Evolutionary conservation across 2,329 filamentous ascomycete genomes (phyloP).

Genomic region (Diaporthe australafricana): DNA sequence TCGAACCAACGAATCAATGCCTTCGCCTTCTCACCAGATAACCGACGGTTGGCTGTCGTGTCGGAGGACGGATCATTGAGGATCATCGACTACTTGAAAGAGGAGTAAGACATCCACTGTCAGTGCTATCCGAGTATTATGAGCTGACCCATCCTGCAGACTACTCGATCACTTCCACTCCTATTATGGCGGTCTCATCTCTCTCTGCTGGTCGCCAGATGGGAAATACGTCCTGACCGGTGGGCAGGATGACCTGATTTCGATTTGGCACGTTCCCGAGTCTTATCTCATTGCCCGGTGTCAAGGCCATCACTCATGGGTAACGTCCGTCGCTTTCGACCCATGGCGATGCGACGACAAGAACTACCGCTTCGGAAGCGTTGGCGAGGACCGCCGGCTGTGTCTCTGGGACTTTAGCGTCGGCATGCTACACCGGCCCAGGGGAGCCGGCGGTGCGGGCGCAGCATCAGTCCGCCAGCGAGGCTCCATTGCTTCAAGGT

Average conservation of each 20-base stretch:
- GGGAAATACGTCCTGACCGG: constrained; percentile 96
- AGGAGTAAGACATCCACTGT: constrained; percentile 72
- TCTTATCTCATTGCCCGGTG: constrained; percentile 88
- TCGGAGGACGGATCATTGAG: constrained; percentile 91
- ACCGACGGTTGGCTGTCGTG: constrained; percentile 86
- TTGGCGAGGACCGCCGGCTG: constrained; percentile 91
- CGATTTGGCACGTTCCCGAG: constrained; percentile 93
- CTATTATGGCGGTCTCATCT: constrained; percentile 93
- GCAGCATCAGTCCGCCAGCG: constrained; percentile 66
- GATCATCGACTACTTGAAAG: constrained; percentile 91
- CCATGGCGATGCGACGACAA: constrained; percentile 96
- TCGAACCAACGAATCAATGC: constrained; percentile 92
- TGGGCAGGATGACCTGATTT: constrained; percentile 94
- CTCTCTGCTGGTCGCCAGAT: constrained; percentile 97
- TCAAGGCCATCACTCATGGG: constrained; percentile 96
- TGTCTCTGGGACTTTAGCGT: constrained; percentile 98
- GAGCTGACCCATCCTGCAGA: constrained; percentile 54
- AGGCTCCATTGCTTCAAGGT: constrained; percentile 64
- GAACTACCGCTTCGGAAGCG: constrained; percentile 95
- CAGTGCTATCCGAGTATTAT: background rate
- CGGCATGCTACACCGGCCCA: constrained; percentile 93
- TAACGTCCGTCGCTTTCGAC: constrained; percentile 92
- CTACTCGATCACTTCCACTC: constrained; percentile 88
- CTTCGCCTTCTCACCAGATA: constrained; percentile 92
- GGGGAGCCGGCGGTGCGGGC: constrained; percentile 54